Base-by-base conservation (phyloP, 306 rosid species). In the Spatholobus suberectus region DNA sequence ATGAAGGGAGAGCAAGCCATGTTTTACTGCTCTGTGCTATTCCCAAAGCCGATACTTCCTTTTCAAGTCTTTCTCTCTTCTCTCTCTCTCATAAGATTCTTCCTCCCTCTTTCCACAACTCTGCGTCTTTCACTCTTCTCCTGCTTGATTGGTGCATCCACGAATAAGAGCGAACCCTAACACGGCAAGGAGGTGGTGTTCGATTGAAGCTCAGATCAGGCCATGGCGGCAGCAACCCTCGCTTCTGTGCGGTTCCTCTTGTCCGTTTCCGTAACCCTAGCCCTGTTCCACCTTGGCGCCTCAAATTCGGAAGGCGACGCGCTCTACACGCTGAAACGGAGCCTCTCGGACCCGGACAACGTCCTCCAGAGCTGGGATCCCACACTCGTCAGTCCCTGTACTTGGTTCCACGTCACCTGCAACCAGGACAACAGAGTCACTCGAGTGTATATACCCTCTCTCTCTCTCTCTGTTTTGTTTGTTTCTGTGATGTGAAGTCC, bases 291-390 rank as follows among this genome's bases (percentile, higher is more conserved):
- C 20, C 34, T 80, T 9, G 93, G 79, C 2, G 24, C 0, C 20
- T 93, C 87, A 0, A 95, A 95, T 89, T 89, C 96, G 27, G 99
- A 95, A 88, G 98, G 98, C 1, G 99, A 93, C 78, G 98, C 98
- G 13, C 95, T 95, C 8, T 93, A 87, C 77, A 89, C 96, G 40
- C 91, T 95, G 14, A 85, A 94, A 35, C 87, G 90, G 71, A 93
- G 97, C 88, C 84, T 95, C 5, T 87, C 91, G 37, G 98, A 95
- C 89, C 98, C 98, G 0, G 93, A 89, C 80, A 92, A 92, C 83
- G 93, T 93, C 4, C 98, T 95, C 34, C 97, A 93, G 86, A 95
- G 99, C 83, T 95, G 99, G 99, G 99, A 95, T 90, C 94, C 99
- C 29, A 95, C 96, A 10, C 97, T 95, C 18, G 99, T 95, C 4